phyloP scores from a whole-genome alignment of 768 basidiomycete species.

The Nevesoporus exiguus region DNA sequence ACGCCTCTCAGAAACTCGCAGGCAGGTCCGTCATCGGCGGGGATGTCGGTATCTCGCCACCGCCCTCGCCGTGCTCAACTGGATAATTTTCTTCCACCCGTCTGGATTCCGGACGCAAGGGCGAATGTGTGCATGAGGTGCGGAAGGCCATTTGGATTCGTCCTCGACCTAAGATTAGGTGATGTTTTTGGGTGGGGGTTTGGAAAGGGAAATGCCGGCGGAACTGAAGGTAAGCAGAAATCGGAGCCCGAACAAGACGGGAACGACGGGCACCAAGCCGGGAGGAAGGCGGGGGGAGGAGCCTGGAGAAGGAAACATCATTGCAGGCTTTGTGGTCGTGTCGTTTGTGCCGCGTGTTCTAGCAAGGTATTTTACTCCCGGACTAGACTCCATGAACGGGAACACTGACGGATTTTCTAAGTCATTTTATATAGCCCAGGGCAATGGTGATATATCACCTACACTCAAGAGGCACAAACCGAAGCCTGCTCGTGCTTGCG shows the following conservation, averaged over 20 bases:
- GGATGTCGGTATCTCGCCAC: not conserved
- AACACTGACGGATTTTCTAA: constrained; percentile 29
- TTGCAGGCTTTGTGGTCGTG: constrained; percentile 80
- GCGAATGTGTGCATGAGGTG: constrained; percentile 87
- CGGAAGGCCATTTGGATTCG: constrained; percentile 63
- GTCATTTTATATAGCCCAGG: constrained; percentile 74
- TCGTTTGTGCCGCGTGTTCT: constrained; percentile 85
- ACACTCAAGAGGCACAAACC: constrained; percentile 40
- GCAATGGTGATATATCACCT: constrained; percentile 35
- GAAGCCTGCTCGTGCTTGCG: constrained; percentile 78
- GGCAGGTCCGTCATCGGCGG: not conserved
- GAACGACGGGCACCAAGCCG: constrained; percentile 3
- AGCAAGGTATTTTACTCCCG: constrained; percentile 47
- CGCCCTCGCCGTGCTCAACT: constrained; percentile 26
- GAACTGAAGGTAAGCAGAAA: constrained; percentile 13
- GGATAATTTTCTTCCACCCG: constrained; percentile 75
- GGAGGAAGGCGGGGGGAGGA: constrained; percentile 11
- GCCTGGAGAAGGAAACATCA: constrained; percentile 70
- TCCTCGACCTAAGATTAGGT: constrained; percentile 22
- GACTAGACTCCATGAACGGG: not conserved
- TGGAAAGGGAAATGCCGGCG: constrained; percentile 38
- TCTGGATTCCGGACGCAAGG: constrained; percentile 89
- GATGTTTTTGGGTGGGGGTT: constrained; percentile 30
- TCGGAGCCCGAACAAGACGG: constrained; percentile 7
- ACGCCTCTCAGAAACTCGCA: not conserved